phyloP scores from a whole-genome alignment of 2,329 filamentous ascomycete genomes.

The Colletotrichum kahawae region DNA sequence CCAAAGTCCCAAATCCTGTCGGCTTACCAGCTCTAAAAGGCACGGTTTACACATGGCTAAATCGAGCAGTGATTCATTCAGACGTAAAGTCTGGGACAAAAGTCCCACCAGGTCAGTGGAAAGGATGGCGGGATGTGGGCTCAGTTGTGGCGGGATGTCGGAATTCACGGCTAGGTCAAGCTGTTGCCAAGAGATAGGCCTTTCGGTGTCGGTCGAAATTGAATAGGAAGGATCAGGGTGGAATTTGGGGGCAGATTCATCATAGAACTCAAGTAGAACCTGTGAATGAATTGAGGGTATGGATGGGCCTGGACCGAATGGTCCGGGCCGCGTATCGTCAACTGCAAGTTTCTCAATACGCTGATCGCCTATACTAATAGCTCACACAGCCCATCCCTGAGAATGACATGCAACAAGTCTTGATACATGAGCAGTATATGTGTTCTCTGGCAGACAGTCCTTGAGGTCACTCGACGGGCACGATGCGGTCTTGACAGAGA shows the following conservation, averaged over 20 bases:
- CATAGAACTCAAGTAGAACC: background rate
- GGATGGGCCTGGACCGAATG: background rate
- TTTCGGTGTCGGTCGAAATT: background rate
- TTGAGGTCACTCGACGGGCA: background rate
- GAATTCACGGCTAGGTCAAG: background rate
- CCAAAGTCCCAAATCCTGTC: background rate
- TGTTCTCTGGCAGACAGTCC: background rate
- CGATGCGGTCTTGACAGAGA: background rate
- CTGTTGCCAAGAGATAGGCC: background rate
- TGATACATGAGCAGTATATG: background rate
- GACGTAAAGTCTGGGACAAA: background rate
- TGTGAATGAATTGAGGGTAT: background rate
- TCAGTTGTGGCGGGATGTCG: background rate
- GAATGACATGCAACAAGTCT: fast-evolving
- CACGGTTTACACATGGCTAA: background rate
- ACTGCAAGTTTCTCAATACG: background rate
- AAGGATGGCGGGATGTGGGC: background rate
- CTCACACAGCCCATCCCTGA: background rate
- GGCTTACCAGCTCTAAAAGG: background rate
- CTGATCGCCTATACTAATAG: background rate
- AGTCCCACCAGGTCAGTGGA: background rate
- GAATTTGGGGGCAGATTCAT: background rate
- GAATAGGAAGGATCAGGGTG: background rate
- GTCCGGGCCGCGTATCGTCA: background rate
- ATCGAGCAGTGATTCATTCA: background rate